Percentiles rank a stretch among this genome's conserved stretches.
Evolutionary conservation across 1,139 yeast species (phyloP).

Genomic region (Geotrichum bryndzae): DNA sequence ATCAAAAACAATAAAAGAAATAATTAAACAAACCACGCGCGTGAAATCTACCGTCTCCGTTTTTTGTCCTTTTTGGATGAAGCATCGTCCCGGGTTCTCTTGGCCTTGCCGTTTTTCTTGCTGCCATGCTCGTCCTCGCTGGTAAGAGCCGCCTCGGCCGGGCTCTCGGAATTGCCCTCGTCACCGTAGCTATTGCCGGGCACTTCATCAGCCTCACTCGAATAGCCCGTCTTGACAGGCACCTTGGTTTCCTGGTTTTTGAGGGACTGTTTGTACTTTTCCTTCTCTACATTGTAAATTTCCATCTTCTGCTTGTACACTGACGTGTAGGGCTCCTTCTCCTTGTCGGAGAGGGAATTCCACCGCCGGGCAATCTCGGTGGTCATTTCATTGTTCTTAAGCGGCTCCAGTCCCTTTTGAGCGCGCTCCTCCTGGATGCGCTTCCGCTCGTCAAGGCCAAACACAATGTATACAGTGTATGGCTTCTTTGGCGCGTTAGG

Average conservation of each 20-base stretch:
- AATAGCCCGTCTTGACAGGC: constrained; percentile 19
- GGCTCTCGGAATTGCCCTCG: background rate
- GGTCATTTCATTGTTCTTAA: constrained; percentile 71
- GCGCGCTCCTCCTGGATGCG: constrained; percentile 58
- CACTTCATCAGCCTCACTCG: constrained; percentile 5
- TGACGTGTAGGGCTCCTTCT: constrained; percentile 70
- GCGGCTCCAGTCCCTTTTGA: constrained; percentile 51
- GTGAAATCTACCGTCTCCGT: constrained; percentile 21
- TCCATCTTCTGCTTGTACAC: constrained; percentile 62
- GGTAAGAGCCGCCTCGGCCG: background rate
- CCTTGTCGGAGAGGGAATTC: constrained; percentile 60
- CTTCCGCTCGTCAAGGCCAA: constrained; percentile 42
- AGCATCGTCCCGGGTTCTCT: background rate
- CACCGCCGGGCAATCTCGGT: constrained; percentile 72
- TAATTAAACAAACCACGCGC: constrained; percentile 14
- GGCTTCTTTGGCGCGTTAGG: constrained; percentile 49
- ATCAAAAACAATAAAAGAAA: background rate
- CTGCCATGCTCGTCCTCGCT: background rate
- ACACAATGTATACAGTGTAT: constrained; percentile 75
- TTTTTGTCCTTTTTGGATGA: constrained; percentile 5
- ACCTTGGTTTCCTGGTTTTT: constrained; percentile 40
- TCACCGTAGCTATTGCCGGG: background rate
- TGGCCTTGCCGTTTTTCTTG: background rate
- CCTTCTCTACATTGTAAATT: constrained; percentile 58
- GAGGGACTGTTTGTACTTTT: constrained; percentile 40